Base-by-base conservation (phyloP, 2,329 filamentous ascomycete species). In the Claviceps africana region DNA sequence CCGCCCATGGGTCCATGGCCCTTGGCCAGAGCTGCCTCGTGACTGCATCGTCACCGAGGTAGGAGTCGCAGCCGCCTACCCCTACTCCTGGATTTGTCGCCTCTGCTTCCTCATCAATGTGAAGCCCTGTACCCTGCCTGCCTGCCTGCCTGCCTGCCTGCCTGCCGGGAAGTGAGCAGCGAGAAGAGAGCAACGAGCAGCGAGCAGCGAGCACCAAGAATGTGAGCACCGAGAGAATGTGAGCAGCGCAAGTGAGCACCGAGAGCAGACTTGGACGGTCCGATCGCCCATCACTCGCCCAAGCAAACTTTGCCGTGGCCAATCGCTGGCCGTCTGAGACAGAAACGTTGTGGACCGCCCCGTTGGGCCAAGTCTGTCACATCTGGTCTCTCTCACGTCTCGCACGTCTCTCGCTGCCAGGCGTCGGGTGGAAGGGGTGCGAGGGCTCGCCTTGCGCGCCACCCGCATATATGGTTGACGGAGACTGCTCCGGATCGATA, bases 41-140 rank as follows among this genome's bases (percentile, higher is more conserved):
- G 40, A 50, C 40, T 39, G 21, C 48, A 35, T 45, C 17, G 42
- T 50, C 48, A 50, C 48, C 48, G 42, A 50, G 50, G 50, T 47
- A 40, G 50, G 31, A 47, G 37, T 47, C 33, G 43, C 43, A 46
- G 33, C 50, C 35, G 22, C 35, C n/a, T 19, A 11, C 22, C 43
- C 50, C 43, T 47, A 37, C 42, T 21, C 39, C 6, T 17, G 22
- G 22, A 31, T 40, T 31, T 37, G 47, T 49, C 47, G 33, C 17
- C 13, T 49, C 35, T 42, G 35, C 22, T 44, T 11, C 25, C 40
- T 44, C 11, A 44, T 28, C 42, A 44, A 48, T 5, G 19, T 39
- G 22, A 28, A 47, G 45, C 45, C 45, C 44, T 46, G 44, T 30
- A 46, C 44, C 28, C 44, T 31, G 30, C 45, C 45, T 33, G n/a